phyloP scores from a whole-genome alignment of 164 flowering plant genomes.

The grape (Vitis vinifera) region ASM3070453v1 NC_081810.1:23877001-23877500 shows the following conservation, averaged over 20 bases:
- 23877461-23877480: conserved; percentile 52
- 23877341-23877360: conserved; percentile 69
- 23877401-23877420: conserved; percentile 66
- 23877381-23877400: conserved; percentile 55
- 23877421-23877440: conserved; percentile 45
- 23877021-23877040: conserved; percentile 62
- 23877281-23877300: conserved; percentile 46
- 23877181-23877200: no score
- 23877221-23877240: background rate
- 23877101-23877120: conserved; percentile 55
- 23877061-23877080: conserved; percentile 66
- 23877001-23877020: background rate
- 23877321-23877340: conserved; percentile 83
- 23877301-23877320: conserved; percentile 62
- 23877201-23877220: no score
- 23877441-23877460: conserved; percentile 49
- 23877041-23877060: conserved; percentile 47
- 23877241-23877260: background rate
- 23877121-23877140: conserved; percentile 55
- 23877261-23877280: conserved; percentile 44
- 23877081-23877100: conserved; percentile 65
- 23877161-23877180: background rate
- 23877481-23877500: conserved; percentile 3
- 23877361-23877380: conserved; percentile 73
- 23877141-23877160: conserved; percentile 61